Conservation (phyloP, 1,284 basidiomycete species). For the Tilletia indica region DNA sequence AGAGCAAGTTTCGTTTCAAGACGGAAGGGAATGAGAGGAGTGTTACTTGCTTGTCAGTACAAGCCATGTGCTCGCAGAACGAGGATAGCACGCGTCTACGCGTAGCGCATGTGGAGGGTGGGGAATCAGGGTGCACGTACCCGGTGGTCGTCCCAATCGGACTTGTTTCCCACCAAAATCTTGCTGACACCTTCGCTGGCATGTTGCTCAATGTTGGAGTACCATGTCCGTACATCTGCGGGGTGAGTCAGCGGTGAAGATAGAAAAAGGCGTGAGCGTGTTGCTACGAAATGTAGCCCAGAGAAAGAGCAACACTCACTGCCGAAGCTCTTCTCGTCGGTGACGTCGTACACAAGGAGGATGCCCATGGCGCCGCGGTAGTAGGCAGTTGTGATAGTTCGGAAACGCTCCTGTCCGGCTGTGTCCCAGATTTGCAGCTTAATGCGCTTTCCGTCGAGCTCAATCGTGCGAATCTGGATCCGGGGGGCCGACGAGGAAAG, state of each 20-base stretch:
- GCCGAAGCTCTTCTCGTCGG: slow-evolving; percentile 94
- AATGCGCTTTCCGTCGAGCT: slow-evolving; percentile 90
- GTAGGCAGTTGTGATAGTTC: slow-evolving; percentile 99
- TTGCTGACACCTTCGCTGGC: slow-evolving; percentile 98
- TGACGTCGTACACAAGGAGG: slow-evolving; percentile 95
- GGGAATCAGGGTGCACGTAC: slow-evolving; percentile 28
- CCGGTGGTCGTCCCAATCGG: slow-evolving; percentile 96
- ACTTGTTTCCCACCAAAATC: slow-evolving; percentile 98
- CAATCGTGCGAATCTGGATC: slow-evolving; percentile 79
- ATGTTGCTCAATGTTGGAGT: slow-evolving; percentile 96
- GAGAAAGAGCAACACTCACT: slow-evolving; percentile 64
- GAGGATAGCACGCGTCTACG: not conserved
- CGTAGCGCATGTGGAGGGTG: not conserved
- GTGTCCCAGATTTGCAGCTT: slow-evolving; percentile 99
- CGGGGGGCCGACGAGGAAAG: not conserved
- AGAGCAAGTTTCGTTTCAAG: no score
- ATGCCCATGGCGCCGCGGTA: slow-evolving; percentile 99
- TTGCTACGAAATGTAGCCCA: not conserved
- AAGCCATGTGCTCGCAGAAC: not conserved
- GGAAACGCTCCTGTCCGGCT: slow-evolving; percentile 97
- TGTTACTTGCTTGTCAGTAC: not conserved
- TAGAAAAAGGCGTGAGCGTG: no score
- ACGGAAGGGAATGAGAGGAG: no score
- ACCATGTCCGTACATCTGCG: slow-evolving; percentile 96
- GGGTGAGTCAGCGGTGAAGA: no score